Evolutionary conservation across 2,329 filamentous ascomycete genomes (phyloP).

Genomic region (Reticulascus tulasneorum): DNA sequence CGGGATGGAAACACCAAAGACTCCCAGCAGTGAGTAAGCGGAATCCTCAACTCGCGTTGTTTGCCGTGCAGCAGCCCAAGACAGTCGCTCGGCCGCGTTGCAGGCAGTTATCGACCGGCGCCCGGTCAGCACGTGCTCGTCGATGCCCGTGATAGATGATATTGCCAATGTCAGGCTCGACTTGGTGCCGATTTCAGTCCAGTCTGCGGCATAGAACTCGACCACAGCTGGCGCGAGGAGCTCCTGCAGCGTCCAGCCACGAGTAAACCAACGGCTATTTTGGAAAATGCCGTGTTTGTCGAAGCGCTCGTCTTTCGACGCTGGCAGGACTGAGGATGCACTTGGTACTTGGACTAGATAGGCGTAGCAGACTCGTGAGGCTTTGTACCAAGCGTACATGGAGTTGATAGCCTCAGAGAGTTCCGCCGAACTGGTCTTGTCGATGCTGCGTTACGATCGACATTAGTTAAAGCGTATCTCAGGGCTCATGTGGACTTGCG

Average conservation of each 20-base stretch:
- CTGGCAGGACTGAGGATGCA: too few species aligned
- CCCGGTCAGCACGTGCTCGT: constrained; percentile 19
- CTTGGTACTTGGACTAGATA: constrained; percentile 7
- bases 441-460: constrained; percentile 10
- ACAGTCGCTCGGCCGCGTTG: constrained; percentile 30
- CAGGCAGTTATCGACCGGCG: not conserved
- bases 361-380: constrained; percentile 15
- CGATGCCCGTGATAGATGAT: constrained; percentile 3
- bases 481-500: too few species aligned
- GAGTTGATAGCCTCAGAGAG: constrained; percentile 17
- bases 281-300: too few species aligned
- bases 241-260: constrained; percentile 18
- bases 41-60: constrained; percentile 25
- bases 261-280: constrained; percentile 17
- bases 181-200: constrained; percentile 12
- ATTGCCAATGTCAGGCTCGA: too few species aligned
- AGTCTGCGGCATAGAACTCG: constrained; percentile 16
- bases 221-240: constrained; percentile 18
- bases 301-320: too few species aligned
- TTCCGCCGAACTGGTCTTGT: constrained; percentile 16
- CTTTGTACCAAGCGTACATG: constrained; percentile 16
- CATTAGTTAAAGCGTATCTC: too few species aligned
- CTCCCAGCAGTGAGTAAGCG: constrained; percentile 29
- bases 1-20: constrained; percentile 31
- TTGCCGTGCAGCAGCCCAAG: constrained; percentile 26